Evolutionary conservation across 225 moss, liverwort and hornwort species (phyloP).

Genomic region (Anthoceros angustus): DNA sequence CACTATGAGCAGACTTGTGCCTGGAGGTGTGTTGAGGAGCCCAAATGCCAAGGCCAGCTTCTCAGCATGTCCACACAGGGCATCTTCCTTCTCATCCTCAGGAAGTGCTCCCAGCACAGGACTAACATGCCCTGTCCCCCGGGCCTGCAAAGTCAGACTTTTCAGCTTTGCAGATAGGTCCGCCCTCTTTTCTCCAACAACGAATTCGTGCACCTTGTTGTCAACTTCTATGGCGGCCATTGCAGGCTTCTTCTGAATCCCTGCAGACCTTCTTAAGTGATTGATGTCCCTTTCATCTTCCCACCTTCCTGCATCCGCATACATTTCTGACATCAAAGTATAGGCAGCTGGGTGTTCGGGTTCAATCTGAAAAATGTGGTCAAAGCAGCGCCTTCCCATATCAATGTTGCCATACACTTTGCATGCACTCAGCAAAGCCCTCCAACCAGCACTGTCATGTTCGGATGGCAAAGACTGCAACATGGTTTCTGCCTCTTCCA

Average conservation of each 20-base stretch:
- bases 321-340: background rate
- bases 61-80: slow-evolving; percentile 3
- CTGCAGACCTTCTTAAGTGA: background rate
- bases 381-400: background rate
- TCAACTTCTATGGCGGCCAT: background rate
- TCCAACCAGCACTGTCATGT: background rate
- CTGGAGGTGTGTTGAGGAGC: background rate
- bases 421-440: background rate
- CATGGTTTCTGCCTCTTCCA: background rate
- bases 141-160: background rate
- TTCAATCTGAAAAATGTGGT: background rate
- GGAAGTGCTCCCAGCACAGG: background rate
- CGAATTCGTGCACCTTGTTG: background rate
- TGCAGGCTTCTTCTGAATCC: background rate
- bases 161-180: background rate
- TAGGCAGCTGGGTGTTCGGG: background rate
- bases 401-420: background rate
- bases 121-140: background rate
- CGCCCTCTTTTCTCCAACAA: background rate
- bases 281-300: background rate
- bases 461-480: background rate
- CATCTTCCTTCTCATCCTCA: background rate
- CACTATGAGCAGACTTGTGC: background rate
- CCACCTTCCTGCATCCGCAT: background rate
- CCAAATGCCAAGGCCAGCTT: background rate